These are phyloP conservation scores for Chimonanthus praecox DNA, from an alignment of 164 flowering plant genomes.

Conservation along the genomic window DNA sequence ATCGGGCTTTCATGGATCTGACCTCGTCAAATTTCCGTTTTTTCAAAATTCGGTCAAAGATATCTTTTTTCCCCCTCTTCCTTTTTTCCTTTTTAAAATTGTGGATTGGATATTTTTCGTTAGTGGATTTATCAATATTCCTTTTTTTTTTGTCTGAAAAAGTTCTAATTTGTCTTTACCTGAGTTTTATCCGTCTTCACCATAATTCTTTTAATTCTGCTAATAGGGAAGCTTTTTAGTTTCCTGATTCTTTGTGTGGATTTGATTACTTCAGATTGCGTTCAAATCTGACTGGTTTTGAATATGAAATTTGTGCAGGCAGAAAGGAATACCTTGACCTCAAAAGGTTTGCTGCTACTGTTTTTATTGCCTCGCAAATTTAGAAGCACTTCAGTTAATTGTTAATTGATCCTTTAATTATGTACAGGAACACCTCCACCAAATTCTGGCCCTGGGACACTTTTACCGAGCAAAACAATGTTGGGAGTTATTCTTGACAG, in stretches of 20 bases:
- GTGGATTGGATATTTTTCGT: not conserved
- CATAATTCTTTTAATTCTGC: not conserved
- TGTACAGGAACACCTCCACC: conserved; percentile 43
- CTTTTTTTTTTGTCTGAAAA: not conserved
- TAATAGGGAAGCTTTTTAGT: not conserved
- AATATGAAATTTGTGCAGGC: conserved; percentile 33
- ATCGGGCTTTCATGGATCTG: not conserved
- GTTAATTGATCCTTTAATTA: not conserved
- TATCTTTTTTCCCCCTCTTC: not conserved
- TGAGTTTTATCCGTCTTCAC: not conserved
- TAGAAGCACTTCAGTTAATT: not conserved
- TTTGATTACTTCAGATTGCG: not conserved
- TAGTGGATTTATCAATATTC: not conserved
- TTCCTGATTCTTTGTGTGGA: not conserved
- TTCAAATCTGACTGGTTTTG: not conserved
- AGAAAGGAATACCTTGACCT: conserved; percentile 27
- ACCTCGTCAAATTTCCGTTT: not conserved
- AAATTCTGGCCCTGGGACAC: conserved; percentile 70
- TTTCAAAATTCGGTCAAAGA: conserved; percentile 1
- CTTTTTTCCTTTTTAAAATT: not conserved
- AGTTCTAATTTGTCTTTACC: not conserved
- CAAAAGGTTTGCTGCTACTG: conserved; percentile 45
- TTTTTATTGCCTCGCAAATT: not conserved
- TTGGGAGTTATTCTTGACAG: conserved; percentile 86
- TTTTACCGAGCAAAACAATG: conserved; percentile 89